A percentile compares a stretch with the other conserved stretches of the same genome.
These are phyloP conservation scores for Polysphondylium violaceum DNA, from an alignment of 78 protist genomes.

Conservation along the genomic window DNA sequence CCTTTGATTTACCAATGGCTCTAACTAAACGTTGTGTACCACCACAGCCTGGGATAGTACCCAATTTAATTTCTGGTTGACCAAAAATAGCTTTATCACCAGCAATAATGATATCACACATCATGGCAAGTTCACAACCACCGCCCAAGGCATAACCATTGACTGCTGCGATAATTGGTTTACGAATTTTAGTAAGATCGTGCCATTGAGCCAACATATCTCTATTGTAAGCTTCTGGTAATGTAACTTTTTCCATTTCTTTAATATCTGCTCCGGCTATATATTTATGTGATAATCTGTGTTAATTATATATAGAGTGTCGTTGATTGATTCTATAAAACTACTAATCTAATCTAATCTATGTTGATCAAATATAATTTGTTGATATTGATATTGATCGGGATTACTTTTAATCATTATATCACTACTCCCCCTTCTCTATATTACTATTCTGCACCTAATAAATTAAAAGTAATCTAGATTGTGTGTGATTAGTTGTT, in stretches of 20 bases:
- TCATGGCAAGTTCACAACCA: slow-evolving; percentile 98
- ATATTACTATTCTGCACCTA: background rate
- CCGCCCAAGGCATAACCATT: slow-evolving; percentile 98
- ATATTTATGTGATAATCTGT: background rate
- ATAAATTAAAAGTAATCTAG: too few relatives aligned
- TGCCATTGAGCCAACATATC: slow-evolving; percentile 89
- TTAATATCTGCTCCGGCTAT: slow-evolving; percentile 98
- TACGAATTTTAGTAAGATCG: slow-evolving; percentile 64
- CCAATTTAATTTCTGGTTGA: slow-evolving; percentile 97
- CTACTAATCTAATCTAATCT: too few relatives aligned
- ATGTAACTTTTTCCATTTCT: slow-evolving; percentile 88
- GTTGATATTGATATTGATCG: too few relatives aligned
- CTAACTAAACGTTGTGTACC: slow-evolving; percentile 97
- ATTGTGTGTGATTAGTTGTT: background rate
- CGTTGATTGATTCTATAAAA: too few relatives aligned
- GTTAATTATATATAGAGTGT: background rate
- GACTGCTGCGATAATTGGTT: slow-evolving; percentile 98
- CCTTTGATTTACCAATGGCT: slow-evolving; percentile 96
- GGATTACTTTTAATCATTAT: too few relatives aligned
- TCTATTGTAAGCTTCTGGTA: slow-evolving; percentile 72
- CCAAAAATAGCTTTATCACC: slow-evolving; percentile 94
- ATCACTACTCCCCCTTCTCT: background rate
- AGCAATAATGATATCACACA: slow-evolving; percentile 95
- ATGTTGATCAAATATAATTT: too few relatives aligned
- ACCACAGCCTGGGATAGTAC: slow-evolving; percentile 98